Base-by-base conservation (phyloP, 768 basidiomycete genomes). In the Calocybe cyanea region DNA sequence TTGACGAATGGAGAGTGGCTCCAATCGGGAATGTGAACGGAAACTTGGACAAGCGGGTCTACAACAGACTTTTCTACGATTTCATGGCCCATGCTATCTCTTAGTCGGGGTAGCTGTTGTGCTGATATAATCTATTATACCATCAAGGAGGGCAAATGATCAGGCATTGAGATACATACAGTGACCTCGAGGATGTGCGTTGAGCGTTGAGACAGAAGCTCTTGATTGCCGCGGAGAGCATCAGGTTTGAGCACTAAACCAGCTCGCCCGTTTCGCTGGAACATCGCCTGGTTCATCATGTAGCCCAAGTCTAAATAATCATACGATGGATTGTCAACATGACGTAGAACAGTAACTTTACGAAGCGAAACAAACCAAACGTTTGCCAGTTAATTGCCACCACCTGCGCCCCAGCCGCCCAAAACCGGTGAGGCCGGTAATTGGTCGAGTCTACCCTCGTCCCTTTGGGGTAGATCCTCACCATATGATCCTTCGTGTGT, bases 321-420 rank as follows among this genome's bases (percentile, higher is more conserved):
- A 39, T 2, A 31, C 41, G 25, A 28, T n/a, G 25, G 11, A 13
- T 23, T 13, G 24, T 8, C 24, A 13, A 13, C 13, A 10, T 32
- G 19, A 24, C 9, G 28, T 15, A 14, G 44, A 49, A 35, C 10
- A 28, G 17, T 1, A 3, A 2, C 8, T 25, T n/a, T n/a, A n/a
- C n/a, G n/a, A n/a, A n/a, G n/a, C n/a, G n/a, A n/a, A n/a, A n/a
- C 24, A 36, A 58, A 94, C 92, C 93, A 53, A 84, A 84, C 0
- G 93, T 98, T 65, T 99, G 95, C 92, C 93, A 98, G 63, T 99
- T 99, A 44, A 99, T 75, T 7, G 95, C 92, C 0, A 93, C 92
- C 4, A 97, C 65, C 63, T 97, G 94, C 10, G 82, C 78, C 0
- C 95, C 95, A 2, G 82, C 82, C 0, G 82, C 80, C 95, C 95